Percentiles rank a stretch among this genome's conserved stretches.
These are phyloP conservation scores for Ricinus communis DNA, from an alignment of 345 rosid species.

Conservation along the genomic window DNA sequence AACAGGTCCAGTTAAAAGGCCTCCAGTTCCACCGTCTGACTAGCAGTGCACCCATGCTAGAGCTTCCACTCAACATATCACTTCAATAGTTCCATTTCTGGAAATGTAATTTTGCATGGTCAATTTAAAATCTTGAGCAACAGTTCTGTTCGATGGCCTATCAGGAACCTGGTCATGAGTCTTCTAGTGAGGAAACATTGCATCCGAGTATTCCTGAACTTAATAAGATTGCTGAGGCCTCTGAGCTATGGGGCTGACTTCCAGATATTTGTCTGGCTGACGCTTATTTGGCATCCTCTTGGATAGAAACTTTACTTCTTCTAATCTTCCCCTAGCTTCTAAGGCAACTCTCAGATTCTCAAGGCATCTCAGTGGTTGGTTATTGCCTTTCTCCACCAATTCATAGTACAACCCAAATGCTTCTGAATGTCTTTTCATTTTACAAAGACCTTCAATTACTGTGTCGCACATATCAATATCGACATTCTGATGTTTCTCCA, in stretches of 20 bases:
- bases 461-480: conserved; percentile 39
- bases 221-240: background rate
- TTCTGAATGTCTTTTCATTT: conserved; percentile 47
- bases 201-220: background rate
- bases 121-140: background rate
- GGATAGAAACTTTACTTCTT: conserved; percentile 57
- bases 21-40: background rate
- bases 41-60: background rate
- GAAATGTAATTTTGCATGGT: background rate
- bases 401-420: conserved; percentile 66
- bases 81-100: background rate
- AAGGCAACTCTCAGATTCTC: conserved; percentile 53
- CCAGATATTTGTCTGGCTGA: background rate
- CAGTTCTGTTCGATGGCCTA: background rate
- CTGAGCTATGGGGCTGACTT: background rate
- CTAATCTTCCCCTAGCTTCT: conserved; percentile 45
- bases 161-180: background rate
- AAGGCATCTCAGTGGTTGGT: conserved; percentile 50
- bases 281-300: conserved; percentile 48
- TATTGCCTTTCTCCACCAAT: conserved; percentile 59
- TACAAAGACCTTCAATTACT: conserved; percentile 66
- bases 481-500: conserved; percentile 52
- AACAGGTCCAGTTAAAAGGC: background rate
- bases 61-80: background rate
- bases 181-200: background rate